Evolutionary conservation across 805 yeast genomes (phyloP).

Genomic region (Suhomyces vadensis): DNA sequence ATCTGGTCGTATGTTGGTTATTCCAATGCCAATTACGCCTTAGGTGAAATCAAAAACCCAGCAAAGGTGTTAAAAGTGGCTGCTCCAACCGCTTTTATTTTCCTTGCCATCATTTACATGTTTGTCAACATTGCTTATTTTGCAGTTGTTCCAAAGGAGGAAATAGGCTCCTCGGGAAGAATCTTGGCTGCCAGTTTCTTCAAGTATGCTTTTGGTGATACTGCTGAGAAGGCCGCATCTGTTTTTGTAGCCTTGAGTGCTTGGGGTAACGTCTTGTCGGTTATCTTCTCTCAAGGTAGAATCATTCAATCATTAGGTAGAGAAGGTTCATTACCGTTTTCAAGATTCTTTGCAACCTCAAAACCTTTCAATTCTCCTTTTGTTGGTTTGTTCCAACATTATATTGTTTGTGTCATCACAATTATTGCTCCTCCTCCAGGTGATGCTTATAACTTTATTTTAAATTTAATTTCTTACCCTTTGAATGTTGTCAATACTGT

Average conservation of each 20-base stretch:
- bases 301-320: constrained; percentile 78
- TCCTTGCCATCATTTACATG: constrained; percentile 65
- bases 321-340: constrained; percentile 78
- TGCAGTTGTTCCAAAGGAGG: constrained; percentile 75
- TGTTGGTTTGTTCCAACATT: constrained; percentile 74
- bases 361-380: constrained; percentile 74
- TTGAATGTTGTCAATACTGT: constrained; percentile 70
- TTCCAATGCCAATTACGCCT: constrained; percentile 79
- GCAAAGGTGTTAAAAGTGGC: constrained; percentile 66
- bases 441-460: constrained; percentile 79
- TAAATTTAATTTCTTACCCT: constrained; percentile 80
- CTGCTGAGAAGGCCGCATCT: constrained; percentile 71
- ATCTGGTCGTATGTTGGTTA: constrained; percentile 86
- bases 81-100: constrained; percentile 70
- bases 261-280: constrained; percentile 78
- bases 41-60: constrained; percentile 78
- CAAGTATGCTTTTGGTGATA: constrained; percentile 65
- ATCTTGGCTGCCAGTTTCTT: constrained; percentile 78
- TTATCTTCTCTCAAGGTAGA: constrained; percentile 80
- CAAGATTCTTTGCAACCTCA: constrained; percentile 66
- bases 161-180: constrained; percentile 59
- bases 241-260: constrained; percentile 82
- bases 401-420: constrained; percentile 70
- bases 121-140: constrained; percentile 78
- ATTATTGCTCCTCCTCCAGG: constrained; percentile 79